A percentile compares a stretch with the other conserved stretches of the same genome.
Evolutionary conservation across 2,329 filamentous ascomycete species (phyloP).

Genomic region (Aspergillus latus): DNA sequence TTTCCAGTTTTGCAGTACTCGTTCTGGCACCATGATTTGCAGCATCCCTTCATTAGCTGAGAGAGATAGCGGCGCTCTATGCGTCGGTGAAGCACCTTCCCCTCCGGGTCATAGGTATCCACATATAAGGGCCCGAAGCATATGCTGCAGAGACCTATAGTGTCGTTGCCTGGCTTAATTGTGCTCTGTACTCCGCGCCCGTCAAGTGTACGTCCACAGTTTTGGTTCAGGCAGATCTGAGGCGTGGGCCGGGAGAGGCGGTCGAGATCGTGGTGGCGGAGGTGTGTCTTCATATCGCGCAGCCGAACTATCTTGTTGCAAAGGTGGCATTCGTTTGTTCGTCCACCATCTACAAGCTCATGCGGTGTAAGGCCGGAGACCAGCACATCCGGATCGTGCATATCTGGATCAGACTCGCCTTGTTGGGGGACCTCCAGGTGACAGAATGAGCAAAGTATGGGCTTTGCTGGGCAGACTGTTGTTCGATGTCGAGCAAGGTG

Average conservation of each 20-base stretch:
- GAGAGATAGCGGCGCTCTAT: constrained; percentile 84
- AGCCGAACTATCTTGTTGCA: constrained; percentile 87
- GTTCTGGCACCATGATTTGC: constrained; percentile 79
- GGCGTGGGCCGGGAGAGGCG: constrained; percentile 70
- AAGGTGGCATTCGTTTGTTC: constrained; percentile 93
- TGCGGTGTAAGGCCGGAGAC: constrained; percentile 87
- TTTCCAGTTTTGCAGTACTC: constrained; percentile 80
- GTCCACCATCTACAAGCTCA: constrained; percentile 82
- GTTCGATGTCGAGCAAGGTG: constrained; percentile 83
- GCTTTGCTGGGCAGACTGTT: constrained; percentile 77
- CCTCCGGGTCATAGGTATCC: constrained; percentile 84
- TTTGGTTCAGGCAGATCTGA: constrained; percentile 72
- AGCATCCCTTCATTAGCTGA: constrained; percentile 84
- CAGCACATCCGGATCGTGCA: constrained; percentile 75
- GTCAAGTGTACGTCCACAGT: constrained; percentile 80
- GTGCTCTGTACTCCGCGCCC: constrained; percentile 68
- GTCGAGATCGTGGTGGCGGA: constrained; percentile 87
- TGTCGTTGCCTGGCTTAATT: constrained; percentile 65
- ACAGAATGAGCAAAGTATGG: constrained; percentile 93
- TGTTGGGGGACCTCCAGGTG: constrained; percentile 92
- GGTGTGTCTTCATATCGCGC: constrained; percentile 86
- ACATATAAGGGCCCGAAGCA: constrained; percentile 94
- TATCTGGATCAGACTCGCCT: constrained; percentile 69
- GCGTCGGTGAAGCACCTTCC: constrained; percentile 77
- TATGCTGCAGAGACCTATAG: constrained; percentile 77